These are phyloP conservation scores for Ceratocystis papillata DNA, from an alignment of 2,329 filamentous ascomycete species.

Conservation along the genomic window DNA sequence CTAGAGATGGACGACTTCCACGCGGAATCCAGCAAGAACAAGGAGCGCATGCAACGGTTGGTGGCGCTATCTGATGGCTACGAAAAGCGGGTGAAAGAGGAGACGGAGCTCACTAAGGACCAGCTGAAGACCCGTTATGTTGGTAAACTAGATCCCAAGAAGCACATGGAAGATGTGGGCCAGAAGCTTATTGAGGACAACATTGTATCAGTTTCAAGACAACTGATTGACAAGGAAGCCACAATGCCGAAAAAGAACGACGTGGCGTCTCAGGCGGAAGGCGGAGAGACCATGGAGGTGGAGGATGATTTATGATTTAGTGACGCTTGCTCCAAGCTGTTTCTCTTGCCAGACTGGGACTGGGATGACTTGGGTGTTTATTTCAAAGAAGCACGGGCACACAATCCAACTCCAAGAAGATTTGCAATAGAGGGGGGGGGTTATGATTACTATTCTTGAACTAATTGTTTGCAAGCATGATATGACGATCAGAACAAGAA, in stretches of 20 bases:
- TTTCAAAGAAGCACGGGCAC: background rate
- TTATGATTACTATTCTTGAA: conserved; percentile 13
- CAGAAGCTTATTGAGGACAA: conserved; percentile 98
- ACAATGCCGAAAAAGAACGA: conserved; percentile 67
- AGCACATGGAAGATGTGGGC: conserved; percentile 93
- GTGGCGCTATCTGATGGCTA: conserved; percentile 89
- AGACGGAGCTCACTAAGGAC: conserved; percentile 92
- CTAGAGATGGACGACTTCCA: conserved; percentile 95
- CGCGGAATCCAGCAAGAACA: conserved; percentile 71
- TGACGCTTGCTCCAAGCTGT: background rate
- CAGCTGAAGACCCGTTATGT: conserved; percentile 98
- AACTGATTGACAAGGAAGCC: conserved; percentile 99
- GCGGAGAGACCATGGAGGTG: conserved; percentile 57
- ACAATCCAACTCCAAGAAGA: background rate
- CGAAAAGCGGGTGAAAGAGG: conserved; percentile 97
- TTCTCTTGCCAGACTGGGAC: background rate
- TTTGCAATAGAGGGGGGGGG: background rate
- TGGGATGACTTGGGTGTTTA: background rate
- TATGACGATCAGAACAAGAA: background rate
- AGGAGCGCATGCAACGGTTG: conserved; percentile 76
- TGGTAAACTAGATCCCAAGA: conserved; percentile 97
- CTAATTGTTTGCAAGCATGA: background rate
- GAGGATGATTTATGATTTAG: conserved; percentile 45
- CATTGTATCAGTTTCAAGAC: conserved; percentile 92
- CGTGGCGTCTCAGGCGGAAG: conserved; percentile 38